These are phyloP conservation scores for Rhynchospora breviuscula DNA, from an alignment of 176 grass and related monocot genomes.

Conservation along the genomic window DNA sequence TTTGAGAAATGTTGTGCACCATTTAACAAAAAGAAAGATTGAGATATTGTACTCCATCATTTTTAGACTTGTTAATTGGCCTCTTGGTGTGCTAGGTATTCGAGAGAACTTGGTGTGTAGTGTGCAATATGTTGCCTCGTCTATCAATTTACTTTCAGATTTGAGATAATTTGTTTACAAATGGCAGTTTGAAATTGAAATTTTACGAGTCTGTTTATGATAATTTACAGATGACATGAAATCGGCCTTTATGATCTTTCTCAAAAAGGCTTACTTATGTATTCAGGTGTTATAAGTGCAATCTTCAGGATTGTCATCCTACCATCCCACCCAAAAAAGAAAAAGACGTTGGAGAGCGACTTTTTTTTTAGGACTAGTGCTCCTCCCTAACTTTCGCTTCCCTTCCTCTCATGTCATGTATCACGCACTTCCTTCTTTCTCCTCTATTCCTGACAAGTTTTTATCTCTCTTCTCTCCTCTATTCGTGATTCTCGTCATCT, in stretches of 20 bases:
- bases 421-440: too few species aligned
- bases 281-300: too few species aligned
- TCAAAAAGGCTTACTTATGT: neutral
- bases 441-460: too few species aligned
- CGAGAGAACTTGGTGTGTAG: neutral
- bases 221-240: neutral
- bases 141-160: neutral
- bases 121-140: neutral
- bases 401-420: too few species aligned
- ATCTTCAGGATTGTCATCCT: too few species aligned
- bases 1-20: slow-evolving; percentile 18
- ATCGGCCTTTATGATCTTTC: neutral
- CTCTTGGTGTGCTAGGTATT: neutral
- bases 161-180: neutral
- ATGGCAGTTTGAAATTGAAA: neutral
- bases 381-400: too few species aligned
- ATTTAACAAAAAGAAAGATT: slow-evolving; percentile 23
- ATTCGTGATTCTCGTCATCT: too few species aligned
- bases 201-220: neutral
- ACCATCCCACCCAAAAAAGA: too few species aligned
- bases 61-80: neutral
- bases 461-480: too few species aligned
- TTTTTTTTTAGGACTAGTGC: too few species aligned
- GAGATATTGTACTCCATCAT: neutral
- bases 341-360: too few species aligned